Percentiles rank a stretch among this genome's conserved stretches.
These are phyloP conservation scores for Murraya koenigii DNA, from an alignment of 345 rosid species.

Conservation along the genomic window DNA sequence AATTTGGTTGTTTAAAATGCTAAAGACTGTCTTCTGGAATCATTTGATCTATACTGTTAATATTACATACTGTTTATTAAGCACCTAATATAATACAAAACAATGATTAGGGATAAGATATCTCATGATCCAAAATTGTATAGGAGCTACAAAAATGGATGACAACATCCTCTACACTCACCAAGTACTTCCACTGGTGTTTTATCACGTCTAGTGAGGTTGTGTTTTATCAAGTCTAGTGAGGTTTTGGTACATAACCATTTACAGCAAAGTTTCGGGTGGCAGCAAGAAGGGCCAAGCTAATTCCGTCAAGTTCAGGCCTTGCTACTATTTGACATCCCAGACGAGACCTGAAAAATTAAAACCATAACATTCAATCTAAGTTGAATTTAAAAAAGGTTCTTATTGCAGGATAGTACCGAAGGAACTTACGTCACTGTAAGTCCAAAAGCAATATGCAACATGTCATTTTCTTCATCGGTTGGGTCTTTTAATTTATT, in stretches of 20 bases:
- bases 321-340: constrained; percentile 81
- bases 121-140: constrained; percentile 7
- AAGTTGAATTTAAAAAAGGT: neutral
- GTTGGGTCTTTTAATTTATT: constrained; percentile 89
- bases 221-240: constrained; percentile 34
- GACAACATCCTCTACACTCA: constrained; percentile 17
- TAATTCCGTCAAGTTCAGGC: constrained; percentile 83
- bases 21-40: neutral
- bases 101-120: neutral
- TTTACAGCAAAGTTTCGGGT: constrained; percentile 92
- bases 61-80: neutral
- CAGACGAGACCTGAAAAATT: constrained; percentile 60
- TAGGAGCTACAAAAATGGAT: constrained; percentile 35
- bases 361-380: constrained; percentile 8
- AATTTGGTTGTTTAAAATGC: neutral
- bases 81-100: neutral
- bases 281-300: constrained; percentile 75
- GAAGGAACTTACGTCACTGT: constrained; percentile 70
- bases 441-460: constrained; percentile 91
- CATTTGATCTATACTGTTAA: neutral
- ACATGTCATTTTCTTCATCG: constrained; percentile 98
- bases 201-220: constrained; percentile 57
- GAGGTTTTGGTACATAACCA: constrained; percentile 88
- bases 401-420: neutral
- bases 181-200: neutral